These are phyloP conservation scores for Sarcodon sp. DNA, from an alignment of 768 basidiomycete species.

Conservation along the genomic window DNA sequence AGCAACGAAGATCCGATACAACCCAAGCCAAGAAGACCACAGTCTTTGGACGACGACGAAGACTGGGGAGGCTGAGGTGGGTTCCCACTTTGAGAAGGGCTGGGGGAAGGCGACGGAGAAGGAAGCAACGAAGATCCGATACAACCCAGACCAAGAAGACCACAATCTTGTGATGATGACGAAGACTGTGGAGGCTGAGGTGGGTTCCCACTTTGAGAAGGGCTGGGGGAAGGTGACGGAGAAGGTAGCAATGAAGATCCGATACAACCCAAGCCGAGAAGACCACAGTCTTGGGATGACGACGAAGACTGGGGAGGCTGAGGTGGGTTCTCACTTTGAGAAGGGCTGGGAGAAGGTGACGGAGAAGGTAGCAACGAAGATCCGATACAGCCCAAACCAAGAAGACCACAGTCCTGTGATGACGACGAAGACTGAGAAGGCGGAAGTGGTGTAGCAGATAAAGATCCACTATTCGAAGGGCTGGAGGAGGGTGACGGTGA, in stretches of 20 bases:
- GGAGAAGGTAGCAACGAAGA: neutral
- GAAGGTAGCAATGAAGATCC: neutral
- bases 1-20: constrained; percentile 1
- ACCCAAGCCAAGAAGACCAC: too few species aligned
- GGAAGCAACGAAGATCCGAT: neutral
- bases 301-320: too few species aligned
- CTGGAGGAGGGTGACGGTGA: constrained; percentile 9
- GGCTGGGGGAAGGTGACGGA: neutral
- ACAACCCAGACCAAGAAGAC: neutral
- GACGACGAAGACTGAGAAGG: neutral
- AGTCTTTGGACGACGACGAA: neutral
- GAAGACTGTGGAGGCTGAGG: neutral
- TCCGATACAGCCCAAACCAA: too few species aligned
- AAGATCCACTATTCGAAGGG: too few species aligned
- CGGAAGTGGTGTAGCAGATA: too few species aligned
- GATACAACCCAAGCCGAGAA: neutral
- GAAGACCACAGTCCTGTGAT: neutral
- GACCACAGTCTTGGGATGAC: too few species aligned
- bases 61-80: neutral
- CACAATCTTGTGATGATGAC: neutral
- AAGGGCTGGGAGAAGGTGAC: neutral
- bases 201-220: neutral
- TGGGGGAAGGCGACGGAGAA: neutral
- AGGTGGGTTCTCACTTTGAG: too few species aligned
- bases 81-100: neutral